Base-by-base conservation (phyloP, 2,329 filamentous ascomycete species). In the Fusarium sp. region DNA sequence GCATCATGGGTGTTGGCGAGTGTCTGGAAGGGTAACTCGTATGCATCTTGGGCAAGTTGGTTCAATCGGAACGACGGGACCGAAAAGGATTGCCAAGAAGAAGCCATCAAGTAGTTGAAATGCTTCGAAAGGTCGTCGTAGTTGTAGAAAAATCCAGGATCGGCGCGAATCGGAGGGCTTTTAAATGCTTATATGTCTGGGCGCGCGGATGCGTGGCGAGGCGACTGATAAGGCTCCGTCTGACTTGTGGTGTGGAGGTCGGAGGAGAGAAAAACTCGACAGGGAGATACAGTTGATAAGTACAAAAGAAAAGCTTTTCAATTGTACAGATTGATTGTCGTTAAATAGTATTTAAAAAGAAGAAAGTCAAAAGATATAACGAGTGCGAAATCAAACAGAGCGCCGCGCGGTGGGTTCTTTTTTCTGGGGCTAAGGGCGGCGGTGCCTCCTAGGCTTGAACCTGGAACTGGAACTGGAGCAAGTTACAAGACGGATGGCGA, bases 41-140 rank as follows among this genome's bases (percentile, higher is more conserved):
- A 81, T 47, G 78, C 77, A 74, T 78, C 58, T 63, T 77, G 77
- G 28, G 77, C 78, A 52, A 81, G 65, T 59, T 75, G 74, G 38
- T 78, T 74, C 65, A 84, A 74, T 67, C 84, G 82, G 67, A 82
- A 82, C 47, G 84, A 83, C 56, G 83, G 83, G 68, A 80, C 79
- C 45, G 80, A 75, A 56, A 79, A 76, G 58, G 76, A 74, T 57
- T 74, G 73, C 71, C 79, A 78, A 57, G 76, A 77, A 79, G 75
- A 77, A 79, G 75, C 78, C 80, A 81, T 81, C 65, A 73, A 77
- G 51, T 57, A 50, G 45, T 40, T 46, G 46, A 37, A 44, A 46
- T 61, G 40, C 6, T 44, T 58, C 44, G 42, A 38, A 30, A 23
- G 50, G 55, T 51, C 36, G 44, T 55, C 37, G 64, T 58, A 40